Evolutionary conservation across 345 rosid genomes (phyloP).

Genomic region (Clausena lansium): DNA sequence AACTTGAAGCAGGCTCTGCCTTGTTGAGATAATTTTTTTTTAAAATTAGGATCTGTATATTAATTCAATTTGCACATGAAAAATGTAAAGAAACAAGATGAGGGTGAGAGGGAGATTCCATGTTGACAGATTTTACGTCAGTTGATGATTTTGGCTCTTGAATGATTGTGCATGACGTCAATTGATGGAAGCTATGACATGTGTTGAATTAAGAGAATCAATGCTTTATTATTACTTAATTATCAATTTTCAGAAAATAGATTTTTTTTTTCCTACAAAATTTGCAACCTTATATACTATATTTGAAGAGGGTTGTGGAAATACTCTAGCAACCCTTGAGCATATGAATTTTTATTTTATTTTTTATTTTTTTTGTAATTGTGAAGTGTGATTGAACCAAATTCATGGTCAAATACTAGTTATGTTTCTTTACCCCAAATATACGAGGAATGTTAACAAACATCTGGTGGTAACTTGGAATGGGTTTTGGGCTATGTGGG

Average conservation of each 20-base stretch:
- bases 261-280: too few species aligned
- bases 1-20: not conserved
- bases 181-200: not conserved
- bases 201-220: not conserved
- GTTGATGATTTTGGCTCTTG: conserved; percentile 22
- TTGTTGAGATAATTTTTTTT: not conserved
- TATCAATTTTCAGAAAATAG: not conserved
- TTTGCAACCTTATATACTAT: not conserved
- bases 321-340: not conserved
- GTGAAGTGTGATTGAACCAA: not conserved
- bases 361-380: not conserved
- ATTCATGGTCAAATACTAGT: not conserved
- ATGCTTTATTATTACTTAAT: not conserved
- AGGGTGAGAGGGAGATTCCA: not conserved
- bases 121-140: conserved; percentile 8
- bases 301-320: not conserved
- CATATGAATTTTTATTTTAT: too few species aligned
- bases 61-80: conserved; percentile 9
- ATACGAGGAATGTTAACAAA: not conserved
- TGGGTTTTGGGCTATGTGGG: not conserved
- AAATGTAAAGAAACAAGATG: not conserved
- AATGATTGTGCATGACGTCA: conserved; percentile 30
- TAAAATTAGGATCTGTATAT: not conserved
- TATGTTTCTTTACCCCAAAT: not conserved
- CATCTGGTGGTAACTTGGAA: not conserved